Evolutionary conservation across 208 protist species (phyloP), one percentile per base, ranked within the genome.

Genomic region (Crithidia thermophila): DNA sequence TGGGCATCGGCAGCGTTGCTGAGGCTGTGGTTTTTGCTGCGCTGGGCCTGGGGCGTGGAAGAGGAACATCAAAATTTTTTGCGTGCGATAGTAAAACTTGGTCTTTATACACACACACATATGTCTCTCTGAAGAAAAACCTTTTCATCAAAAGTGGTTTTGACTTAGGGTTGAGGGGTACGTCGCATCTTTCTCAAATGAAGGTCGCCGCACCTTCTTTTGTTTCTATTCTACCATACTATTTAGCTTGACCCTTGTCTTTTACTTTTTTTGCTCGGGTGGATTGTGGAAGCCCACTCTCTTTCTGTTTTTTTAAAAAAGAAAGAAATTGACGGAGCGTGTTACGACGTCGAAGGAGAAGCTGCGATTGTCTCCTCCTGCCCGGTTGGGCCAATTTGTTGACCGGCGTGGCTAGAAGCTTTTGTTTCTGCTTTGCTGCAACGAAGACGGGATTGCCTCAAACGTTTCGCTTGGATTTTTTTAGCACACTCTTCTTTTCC

Each of bases 11-110:
- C n/a, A n/a, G n/a, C n/a, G n/a, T n/a, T n/a, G n/a, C n/a, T n/a
- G n/a, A n/a, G n/a, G n/a, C n/a, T n/a, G n/a, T n/a, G n/a, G n/a
- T n/a, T n/a, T n/a, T n/a, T n/a, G n/a, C n/a, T n/a, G n/a, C n/a
- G n/a, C n/a, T n/a, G n/a, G n/a, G n/a, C n/a, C n/a, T n/a, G n/a
- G n/a, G n/a, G n/a, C n/a, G n/a, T n/a, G n/a, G n/a, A n/a, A n/a
- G n/a, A n/a, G n/a, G 30, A 11, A 45, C 43, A 50, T 43, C 36
- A 61, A 46, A 45, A 61, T 21, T 34, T 25, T 37, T 23, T 49
- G 20, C 40, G 20, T 13, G 55, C 27, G 37, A 49, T 27, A 18
- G 27, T 49, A 21, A 61, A 60, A 37, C 39, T 9, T 36, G 40
- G 36, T 61, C 16, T 37, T 49, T 37, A 36, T 18, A 33, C 27